Percentiles rank a stretch among this genome's conserved stretches.
These are phyloP conservation scores for Glebionis coronaria DNA, from an alignment of 129 eudicot species.

Conservation along the genomic window DNA sequence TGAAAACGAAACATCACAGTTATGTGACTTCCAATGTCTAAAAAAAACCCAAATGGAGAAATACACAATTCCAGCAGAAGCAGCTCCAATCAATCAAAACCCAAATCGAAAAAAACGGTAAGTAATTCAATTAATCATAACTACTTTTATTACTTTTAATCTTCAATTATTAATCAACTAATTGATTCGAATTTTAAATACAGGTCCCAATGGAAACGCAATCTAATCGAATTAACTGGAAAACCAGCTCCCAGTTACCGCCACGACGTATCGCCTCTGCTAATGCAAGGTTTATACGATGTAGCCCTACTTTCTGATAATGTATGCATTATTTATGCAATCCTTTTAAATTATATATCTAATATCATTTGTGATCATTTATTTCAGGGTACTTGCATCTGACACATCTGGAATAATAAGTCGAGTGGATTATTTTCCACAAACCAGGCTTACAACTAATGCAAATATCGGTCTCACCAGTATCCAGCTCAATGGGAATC, in stretches of 20 bases:
- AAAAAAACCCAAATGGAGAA: slow-evolving; percentile 44
- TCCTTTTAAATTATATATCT: background rate
- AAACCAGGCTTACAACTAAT: too few species aligned
- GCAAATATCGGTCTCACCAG: too few species aligned
- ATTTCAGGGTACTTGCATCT: too few species aligned
- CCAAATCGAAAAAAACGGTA: slow-evolving; percentile 4
- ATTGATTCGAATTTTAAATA: background rate
- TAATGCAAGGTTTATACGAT: slow-evolving; percentile 27
- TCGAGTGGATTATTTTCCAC: too few species aligned
- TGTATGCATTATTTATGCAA: background rate
- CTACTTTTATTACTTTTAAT: background rate
- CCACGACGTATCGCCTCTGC: slow-evolving; percentile 38
- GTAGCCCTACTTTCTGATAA: too few species aligned
- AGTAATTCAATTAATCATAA: too few species aligned
- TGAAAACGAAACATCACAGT: background rate
- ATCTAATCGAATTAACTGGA: slow-evolving; percentile 56
- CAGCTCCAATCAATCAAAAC: slow-evolving; percentile 27
- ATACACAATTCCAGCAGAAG: slow-evolving; percentile 34
- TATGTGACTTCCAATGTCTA: background rate
- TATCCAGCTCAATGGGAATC: too few species aligned
- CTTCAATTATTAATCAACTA: background rate
- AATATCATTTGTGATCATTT: slow-evolving; percentile 1
- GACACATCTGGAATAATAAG: too few species aligned
- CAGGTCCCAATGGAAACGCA: slow-evolving; percentile 69
- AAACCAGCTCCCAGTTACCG: slow-evolving; percentile 43